Evolutionary conservation across 257 asterid genomes (phyloP), one percentile per base, ranked within the genome.

Genomic region (Salvia splendens): DNA sequence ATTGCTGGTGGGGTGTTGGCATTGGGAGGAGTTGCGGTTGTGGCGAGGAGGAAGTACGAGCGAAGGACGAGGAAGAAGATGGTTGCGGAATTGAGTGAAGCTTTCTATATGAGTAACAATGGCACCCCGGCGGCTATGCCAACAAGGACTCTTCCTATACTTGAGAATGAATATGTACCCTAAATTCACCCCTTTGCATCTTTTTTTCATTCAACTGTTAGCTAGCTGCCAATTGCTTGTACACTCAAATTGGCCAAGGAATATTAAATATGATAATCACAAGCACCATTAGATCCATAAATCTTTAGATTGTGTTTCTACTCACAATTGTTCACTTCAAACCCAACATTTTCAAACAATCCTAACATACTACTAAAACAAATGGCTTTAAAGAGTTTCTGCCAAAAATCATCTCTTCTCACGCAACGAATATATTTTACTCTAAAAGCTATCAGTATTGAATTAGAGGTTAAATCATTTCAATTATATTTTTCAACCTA

Each of bases 21-120:
- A 36, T 47, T 88, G 56, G 94, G 81, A 12, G 8, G 82, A 8
- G 11, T 79, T 42, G 72, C 67, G 3, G 47, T 75, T 11, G 84
- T 82, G 78, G 75, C 38, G 16, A 59, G 77, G 51, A 35, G 40
- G 4, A 86, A 72, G 82, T 83, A 75, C 54, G 77, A 68, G 74
- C 73, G 12, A 16, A 69, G 73, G 77, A 86, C 76, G 86, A 71
- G 65, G 17, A 88, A 88, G 97, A 96, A 91, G 77, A 80, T 70
- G 75, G 96, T 91, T 54, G 88, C 95, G 1, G 95, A 89, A 48
- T 73, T 41, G 16, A 82, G 82, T 6, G 85, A 80, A 69, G 82
- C 76, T 5, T 47, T 80, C 71, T 76, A 63, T 32, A 77, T 74
- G 78, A 61, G 75, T 7, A 56, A 45, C 11, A 78, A 74, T 3